These are phyloP conservation scores for Paraurostyla sp. DNA, from an alignment of 73 alveolate genomes.

Conservation along the genomic window DNA sequence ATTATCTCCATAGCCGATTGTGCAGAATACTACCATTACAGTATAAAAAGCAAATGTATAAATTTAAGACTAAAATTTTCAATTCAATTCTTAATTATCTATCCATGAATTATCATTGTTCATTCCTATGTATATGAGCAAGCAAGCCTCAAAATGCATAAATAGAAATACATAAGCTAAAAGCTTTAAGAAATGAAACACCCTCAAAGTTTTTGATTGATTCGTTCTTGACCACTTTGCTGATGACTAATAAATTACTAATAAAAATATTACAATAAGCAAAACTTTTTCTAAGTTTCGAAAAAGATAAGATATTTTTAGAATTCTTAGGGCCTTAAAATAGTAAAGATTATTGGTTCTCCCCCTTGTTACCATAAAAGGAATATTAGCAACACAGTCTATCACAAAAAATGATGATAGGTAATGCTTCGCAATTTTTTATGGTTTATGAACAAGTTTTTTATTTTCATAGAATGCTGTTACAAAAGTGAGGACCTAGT, in stretches of 20 bases:
- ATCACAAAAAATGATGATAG: neutral
- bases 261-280: neutral
- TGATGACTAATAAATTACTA: neutral
- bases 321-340: conserved; percentile 4
- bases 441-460: conserved; percentile 1
- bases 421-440: neutral
- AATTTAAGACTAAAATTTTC: neutral
- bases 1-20: conserved; percentile 19
- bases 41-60: neutral
- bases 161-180: neutral
- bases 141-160: conserved; percentile 38
- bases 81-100: neutral
- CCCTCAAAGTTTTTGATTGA: neutral
- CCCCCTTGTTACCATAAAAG: neutral
- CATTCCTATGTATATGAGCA: neutral
- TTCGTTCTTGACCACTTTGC: conserved; percentile 16
- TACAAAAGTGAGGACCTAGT: neutral
- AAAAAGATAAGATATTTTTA: neutral
- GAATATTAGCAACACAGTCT: conserved; percentile 30
- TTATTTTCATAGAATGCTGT: neutral
- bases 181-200: neutral
- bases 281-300: neutral
- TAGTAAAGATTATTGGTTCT: neutral
- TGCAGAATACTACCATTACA: neutral
- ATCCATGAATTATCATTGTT: neutral